Evolutionary conservation across 805 yeast genomes (phyloP).

Genomic region (Candida lessepsii): DNA sequence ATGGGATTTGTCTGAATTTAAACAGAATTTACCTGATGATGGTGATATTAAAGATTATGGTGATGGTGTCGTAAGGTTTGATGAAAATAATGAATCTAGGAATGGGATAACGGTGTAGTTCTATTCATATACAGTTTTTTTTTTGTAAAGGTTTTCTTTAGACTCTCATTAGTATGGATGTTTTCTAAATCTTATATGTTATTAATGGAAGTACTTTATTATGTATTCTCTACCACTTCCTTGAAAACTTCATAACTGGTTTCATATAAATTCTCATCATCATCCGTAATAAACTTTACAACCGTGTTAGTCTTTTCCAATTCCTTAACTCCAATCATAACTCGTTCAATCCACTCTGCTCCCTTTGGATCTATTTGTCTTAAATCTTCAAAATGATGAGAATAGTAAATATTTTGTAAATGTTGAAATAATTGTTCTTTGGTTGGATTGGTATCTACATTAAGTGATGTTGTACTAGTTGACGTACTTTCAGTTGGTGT

Average conservation of each 20-base stretch:
- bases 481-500: too few relatives aligned
- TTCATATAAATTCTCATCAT: conserved; percentile 33
- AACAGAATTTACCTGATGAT: conserved; percentile 51
- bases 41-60: conserved; percentile 67
- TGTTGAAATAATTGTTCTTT: conserved; percentile 14
- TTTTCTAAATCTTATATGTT: too few relatives aligned
- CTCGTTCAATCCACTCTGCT: conserved; percentile 37
- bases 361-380: conserved; percentile 34
- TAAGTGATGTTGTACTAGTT: neutral
- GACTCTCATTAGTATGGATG: too few relatives aligned
- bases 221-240: conserved; percentile 12
- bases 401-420: conserved; percentile 16
- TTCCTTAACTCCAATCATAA: conserved; percentile 26
- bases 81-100: too few relatives aligned
- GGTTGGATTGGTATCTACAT: conserved; percentile 14
- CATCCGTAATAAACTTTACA: conserved; percentile 32
- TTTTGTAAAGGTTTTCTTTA: too few relatives aligned
- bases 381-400: conserved; percentile 24
- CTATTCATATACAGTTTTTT: too few relatives aligned
- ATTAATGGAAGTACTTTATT: too few relatives aligned
- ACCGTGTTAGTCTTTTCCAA: conserved; percentile 29
- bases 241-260: conserved; percentile 15
- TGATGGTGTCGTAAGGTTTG: conserved; percentile 46
- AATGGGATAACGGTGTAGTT: too few relatives aligned
- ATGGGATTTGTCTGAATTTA: conserved; percentile 58